Percentiles rank a stretch among this genome's conserved stretches.
These are phyloP conservation scores for Dissophora ornata DNA, from an alignment of 192 early-diverging fungal species.

Conservation along the genomic window DNA sequence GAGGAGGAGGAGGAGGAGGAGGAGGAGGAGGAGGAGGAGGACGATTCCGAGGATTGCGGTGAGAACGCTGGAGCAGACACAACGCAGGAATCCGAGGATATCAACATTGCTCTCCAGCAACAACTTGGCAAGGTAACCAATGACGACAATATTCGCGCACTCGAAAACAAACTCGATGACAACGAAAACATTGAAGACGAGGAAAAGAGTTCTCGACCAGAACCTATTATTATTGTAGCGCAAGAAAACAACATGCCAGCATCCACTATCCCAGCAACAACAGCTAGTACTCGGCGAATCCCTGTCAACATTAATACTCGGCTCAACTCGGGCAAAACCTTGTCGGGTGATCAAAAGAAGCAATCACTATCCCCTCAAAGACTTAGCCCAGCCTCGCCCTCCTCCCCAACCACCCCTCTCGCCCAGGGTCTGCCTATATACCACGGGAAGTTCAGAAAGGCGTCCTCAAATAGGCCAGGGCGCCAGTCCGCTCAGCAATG, in stretches of 20 bases:
- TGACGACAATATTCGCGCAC: conserved; percentile 4
- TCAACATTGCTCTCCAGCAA: not conserved
- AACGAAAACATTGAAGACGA: not conserved
- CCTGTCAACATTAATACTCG: not conserved
- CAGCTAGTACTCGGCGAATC: not conserved
- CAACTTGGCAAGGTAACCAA: not conserved
- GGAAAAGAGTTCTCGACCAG: not conserved
- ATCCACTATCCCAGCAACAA: not conserved
- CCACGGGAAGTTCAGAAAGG: conserved; percentile 32
- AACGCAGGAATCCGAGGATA: not conserved
- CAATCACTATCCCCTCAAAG: not conserved
- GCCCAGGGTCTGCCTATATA: conserved; percentile 23
- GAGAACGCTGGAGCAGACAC: not conserved
- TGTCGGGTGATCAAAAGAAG: not conserved
- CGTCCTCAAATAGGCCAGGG: conserved; percentile 19
- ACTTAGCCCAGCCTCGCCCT: not conserved
- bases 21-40: conserved; percentile 16
- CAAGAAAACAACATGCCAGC: conserved; percentile 1
- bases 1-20: no score
- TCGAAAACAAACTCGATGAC: not conserved
- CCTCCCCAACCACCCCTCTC: not conserved
- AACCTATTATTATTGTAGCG: not conserved
- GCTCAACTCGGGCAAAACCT: not conserved
- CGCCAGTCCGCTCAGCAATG: conserved; percentile 27
- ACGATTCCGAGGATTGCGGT: not conserved